Conservation (phyloP, 768 basidiomycete genomes). For the Pilatotrama ljubarskyi region DNA sequence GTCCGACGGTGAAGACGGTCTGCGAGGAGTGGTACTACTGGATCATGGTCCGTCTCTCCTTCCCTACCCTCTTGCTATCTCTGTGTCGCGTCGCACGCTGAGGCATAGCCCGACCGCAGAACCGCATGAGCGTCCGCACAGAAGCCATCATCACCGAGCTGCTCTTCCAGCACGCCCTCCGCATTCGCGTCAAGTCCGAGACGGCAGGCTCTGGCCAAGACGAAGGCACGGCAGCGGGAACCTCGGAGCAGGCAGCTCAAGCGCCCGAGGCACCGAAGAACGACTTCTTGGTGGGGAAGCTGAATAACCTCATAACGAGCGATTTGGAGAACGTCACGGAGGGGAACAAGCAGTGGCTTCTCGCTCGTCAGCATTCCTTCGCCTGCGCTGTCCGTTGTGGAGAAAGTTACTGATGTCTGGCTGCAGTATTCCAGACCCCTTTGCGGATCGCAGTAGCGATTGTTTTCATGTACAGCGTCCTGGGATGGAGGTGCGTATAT, state of each 20-base stretch:
- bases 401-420: no score
- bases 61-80: not conserved
- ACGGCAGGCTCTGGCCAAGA: not conserved
- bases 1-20: conserved; percentile 45
- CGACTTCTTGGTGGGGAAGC: conserved; percentile 57
- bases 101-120: not conserved
- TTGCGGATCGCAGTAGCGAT: conserved; percentile 17
- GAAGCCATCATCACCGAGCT: conserved; percentile 17
- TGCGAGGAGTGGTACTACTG: conserved; percentile 56
- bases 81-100: not conserved
- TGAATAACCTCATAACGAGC: conserved; percentile 74
- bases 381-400: conserved; percentile 29
- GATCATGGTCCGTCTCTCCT: conserved; percentile 26
- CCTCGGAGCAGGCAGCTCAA: not conserved
- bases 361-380: no score
- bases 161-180: conserved; percentile 53
- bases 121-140: not conserved
- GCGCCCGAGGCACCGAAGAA: conserved; percentile 38
- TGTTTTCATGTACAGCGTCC: conserved; percentile 43
- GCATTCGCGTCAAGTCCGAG: conserved; percentile 44
- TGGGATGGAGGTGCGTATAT: conserved; percentile 46
- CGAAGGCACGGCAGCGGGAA: not conserved
- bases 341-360: conserved; percentile 19
- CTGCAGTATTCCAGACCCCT: not conserved
- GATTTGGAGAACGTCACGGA: conserved; percentile 44